phyloP scores from a whole-genome alignment of 23 red algal species.

The Gracilaria caudata region DNA sequence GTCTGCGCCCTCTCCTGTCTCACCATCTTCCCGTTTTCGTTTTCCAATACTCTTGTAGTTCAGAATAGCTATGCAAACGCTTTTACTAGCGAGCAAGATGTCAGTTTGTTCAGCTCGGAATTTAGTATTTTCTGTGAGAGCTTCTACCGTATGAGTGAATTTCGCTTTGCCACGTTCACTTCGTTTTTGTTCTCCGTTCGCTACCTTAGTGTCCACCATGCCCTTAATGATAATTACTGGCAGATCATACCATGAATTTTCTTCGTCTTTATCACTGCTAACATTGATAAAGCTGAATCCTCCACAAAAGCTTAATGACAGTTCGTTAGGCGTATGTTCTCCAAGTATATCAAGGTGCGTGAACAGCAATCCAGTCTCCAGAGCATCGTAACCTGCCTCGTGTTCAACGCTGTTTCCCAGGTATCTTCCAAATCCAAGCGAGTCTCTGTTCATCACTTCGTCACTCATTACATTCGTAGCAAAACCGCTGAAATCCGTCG shows the following conservation, averaged over 20 bases:
- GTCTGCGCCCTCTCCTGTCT: not conserved
- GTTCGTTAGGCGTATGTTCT: constrained; percentile 17
- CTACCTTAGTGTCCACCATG: not conserved
- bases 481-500: constrained; percentile 1
- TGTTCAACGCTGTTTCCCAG: constrained; percentile 16
- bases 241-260: constrained; percentile 27
- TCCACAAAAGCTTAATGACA: constrained; percentile 57
- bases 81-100: constrained; percentile 7
- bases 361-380: constrained; percentile 57
- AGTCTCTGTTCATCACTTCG: constrained; percentile 10
- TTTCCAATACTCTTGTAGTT: not conserved
- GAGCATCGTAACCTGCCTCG: constrained; percentile 61
- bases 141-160: constrained; percentile 12
- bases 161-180: constrained; percentile 18
- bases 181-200: constrained; percentile 10
- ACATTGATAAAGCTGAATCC: constrained; percentile 50
- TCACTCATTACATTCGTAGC: constrained; percentile 2
- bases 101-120: constrained; percentile 20
- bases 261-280: constrained; percentile 35
- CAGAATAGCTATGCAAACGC: constrained; percentile 20
- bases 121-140: constrained; percentile 4
- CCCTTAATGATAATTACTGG: constrained; percentile 23
- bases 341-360: constrained; percentile 18
- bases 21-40: constrained; percentile 20
- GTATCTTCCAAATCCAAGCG: constrained; percentile 51